Base-by-base conservation (phyloP, 1,284 basidiomycete species). In the Tilletia indica region DNA sequence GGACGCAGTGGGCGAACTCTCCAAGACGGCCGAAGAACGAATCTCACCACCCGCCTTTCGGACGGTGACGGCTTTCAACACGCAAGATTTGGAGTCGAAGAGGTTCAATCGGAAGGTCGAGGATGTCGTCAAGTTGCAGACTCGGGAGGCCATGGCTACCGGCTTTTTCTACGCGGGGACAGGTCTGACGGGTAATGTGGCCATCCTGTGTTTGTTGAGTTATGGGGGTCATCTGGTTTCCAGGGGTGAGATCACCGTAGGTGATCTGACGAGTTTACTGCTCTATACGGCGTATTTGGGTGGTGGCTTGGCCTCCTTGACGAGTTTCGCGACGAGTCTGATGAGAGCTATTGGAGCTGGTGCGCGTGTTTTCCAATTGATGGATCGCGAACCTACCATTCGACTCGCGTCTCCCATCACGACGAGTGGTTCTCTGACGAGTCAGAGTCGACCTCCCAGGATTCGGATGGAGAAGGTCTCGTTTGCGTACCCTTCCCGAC, bases 181-280 rank as follows among this genome's bases (percentile, higher is more conserved):
- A 0, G 94, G 94, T 0, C 93, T 95, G 89, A 94, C 94, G 68
- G 97, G 97, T 11, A 99, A 99, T 84, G 88, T 97, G 64, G 94
- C 94, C 0, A 86, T 98, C 73, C 87, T 99, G 58, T 93, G 91
- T 67, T 86, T 99, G 48, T 87, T 99, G 47, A 93, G 93, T 58
- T 99, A 97, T 81, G 97, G 94, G 67, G 96, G 96, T 0, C 92
- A 91, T 51, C 89, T 99, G 3, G 96, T 98, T 16, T 92, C 92
- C 21, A 87, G 88, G 34, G 93, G 93, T 2, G 89, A 89, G 54
- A 96, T 99, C 80, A 91, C 93, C 5, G 81, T 82, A 9, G 82
- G 82, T n/a, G 82, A 83, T 34, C 68, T 83, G 19, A 82, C 80
- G 0, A 94, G 92, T 80, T 86, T 98, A 71, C 87, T 99, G 75